Evolutionary conservation across 1,139 yeast genomes (phyloP), one percentile per base, ranked within the genome.

Genomic region (Scheffersomyces quercinus): DNA sequence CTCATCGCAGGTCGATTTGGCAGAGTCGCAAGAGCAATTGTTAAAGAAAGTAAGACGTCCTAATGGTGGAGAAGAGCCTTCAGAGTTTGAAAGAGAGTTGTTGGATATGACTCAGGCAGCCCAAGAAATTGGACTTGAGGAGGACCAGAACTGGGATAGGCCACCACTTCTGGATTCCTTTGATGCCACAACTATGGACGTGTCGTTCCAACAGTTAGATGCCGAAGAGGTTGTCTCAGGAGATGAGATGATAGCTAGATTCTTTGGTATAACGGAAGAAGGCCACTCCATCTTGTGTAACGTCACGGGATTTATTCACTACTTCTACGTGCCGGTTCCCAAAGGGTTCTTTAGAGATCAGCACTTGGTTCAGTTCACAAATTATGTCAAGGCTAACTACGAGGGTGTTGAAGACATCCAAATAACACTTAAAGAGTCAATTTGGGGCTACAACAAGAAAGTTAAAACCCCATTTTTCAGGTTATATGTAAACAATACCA

Each of bases 361-460:
- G 49, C 75, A 73, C 49, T 60, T 85, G 41, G 54, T 62, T 0
- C 67, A 66, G 5, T 80, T 89, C 50, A 67, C 70, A 4, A 59
- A 65, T 15, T 73, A 82, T 56, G 54, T 88, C 46, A 70, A 73
- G 45, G 69, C 73, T 11, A 72, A 70, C 39, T 84, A 72, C 54
- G 78, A 73, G 38, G 85, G 87, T 3, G 72, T 87, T 9, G 77
- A 79, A 48, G 76, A 77, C 28, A 72, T 91, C 24, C 89, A 88
- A 48, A 73, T 90, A 4, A 70, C 65, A 6, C 65, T 76, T 56
- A 90, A 88, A 56, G 96, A 91, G 62, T 86, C 96, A 9, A 83
- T 95, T 44, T 91, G 97, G 97, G 98, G 98, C 5, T 95, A 78
- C 61, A 84, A 83, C 47, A 95, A 95, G 49, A 87, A 84, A 55